Conservation (phyloP, 1,284 basidiomycete species). For the Porphyrellus sp. region DNA sequence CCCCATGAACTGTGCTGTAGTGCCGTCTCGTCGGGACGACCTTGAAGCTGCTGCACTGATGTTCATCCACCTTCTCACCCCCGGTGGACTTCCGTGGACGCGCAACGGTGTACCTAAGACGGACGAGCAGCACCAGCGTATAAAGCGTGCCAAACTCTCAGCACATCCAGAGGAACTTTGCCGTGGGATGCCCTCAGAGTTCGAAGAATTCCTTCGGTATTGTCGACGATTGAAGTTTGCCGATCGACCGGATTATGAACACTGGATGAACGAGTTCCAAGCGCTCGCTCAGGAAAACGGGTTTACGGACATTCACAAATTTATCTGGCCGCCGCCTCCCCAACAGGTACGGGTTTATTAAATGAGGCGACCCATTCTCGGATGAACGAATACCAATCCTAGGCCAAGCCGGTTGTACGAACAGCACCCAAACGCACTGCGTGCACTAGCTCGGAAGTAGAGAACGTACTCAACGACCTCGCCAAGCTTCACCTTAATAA, state of each 20-base stretch:
- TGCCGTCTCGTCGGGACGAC: constrained; percentile 72
- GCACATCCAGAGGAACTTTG: constrained; percentile 66
- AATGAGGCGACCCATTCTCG: not conserved
- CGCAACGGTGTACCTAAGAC: constrained; percentile 71
- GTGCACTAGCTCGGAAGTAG: constrained; percentile 42
- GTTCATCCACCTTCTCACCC: constrained; percentile 73
- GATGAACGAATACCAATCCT: constrained; percentile 1
- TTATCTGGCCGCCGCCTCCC: constrained; percentile 66
- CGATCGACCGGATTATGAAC: constrained; percentile 62
- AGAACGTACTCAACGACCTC: constrained; percentile 54
- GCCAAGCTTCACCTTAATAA: constrained; percentile 53
- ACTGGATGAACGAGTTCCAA: constrained; percentile 59
- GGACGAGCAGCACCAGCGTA: constrained; percentile 53
- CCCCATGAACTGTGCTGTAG: constrained; percentile 37
- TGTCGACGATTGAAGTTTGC: constrained; percentile 63
- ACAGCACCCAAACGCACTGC: constrained; percentile 31
- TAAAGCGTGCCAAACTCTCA: constrained; percentile 58
- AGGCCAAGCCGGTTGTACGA: constrained; percentile 29
- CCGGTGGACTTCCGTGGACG: constrained; percentile 72
- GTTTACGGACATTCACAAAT: constrained; percentile 52
- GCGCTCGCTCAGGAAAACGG: constrained; percentile 58
- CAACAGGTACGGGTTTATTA: constrained; percentile 26
- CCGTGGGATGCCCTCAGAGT: constrained; percentile 60
- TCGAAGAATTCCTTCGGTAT: constrained; percentile 71
- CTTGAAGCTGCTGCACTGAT: constrained; percentile 72